Base-by-base conservation (phyloP, 805 yeast genomes). In the Saccharomycopsis lassenensis region DNA sequence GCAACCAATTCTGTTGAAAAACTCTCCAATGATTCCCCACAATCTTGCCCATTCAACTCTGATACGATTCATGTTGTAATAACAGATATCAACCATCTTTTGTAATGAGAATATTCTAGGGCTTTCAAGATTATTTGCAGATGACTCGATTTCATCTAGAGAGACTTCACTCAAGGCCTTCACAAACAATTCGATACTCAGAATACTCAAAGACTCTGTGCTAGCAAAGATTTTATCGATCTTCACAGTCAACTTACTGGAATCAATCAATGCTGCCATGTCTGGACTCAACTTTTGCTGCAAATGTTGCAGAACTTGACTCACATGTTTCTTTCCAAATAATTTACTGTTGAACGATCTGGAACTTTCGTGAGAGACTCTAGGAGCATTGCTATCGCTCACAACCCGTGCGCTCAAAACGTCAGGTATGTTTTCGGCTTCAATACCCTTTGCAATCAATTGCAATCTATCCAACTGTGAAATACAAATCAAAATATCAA, bases 21-120 rank as follows among this genome's bases (percentile, higher is more conserved):
- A 82, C 40, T 72, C 82, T 11, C 94, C 95, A 82, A 91, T 82
- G 7, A 83, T 80, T 11, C 81, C 72, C 99, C 99, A 91, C 41
- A 91, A 65, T 37, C 84, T 89, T 4, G 94, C 74, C 96, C 98
- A 91, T 58, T 93, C 95, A 43, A 91, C 77, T 56, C 95, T 74
- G 49, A 91, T 87, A 63, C 98, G 81, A 34, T 76, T 76, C 96
- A 91, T 91, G 55, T 93, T 93, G 63, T 93, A 91, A 57, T 91
- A 89, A 58, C 96, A 89, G 29, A 91, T 94, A 58, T 93, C 98
- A 35, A 91, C 94, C 67, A 91, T 82, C 54, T 91, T 91, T 52
- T 86, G 97, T 45, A 91, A 61, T 0, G 97, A 83, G 53, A 84
- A 93, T 59, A 85, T 78, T 54, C 98, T 68, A 25, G 97, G 98